Percentiles rank a stretch among this genome's conserved stretches.
These are phyloP conservation scores for Rhodocollybia butyracea DNA, from an alignment of 768 basidiomycete genomes.

Conservation along the genomic window DNA sequence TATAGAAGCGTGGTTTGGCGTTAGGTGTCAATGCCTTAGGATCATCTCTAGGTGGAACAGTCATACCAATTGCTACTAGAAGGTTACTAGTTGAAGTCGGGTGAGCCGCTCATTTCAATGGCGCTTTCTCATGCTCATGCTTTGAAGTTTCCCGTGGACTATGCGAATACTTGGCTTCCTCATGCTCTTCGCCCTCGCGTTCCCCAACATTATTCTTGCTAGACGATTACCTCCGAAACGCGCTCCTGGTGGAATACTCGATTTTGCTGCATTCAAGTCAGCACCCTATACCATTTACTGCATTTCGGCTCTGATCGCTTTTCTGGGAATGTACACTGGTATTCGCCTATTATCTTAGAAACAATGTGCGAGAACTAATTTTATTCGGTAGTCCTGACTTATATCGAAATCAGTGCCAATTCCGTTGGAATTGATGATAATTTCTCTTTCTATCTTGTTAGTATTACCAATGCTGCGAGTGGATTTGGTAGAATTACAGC, in stretches of 20 bases:
- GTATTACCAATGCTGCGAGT: slow-evolving; percentile 46
- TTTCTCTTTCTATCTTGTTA: slow-evolving; percentile 41
- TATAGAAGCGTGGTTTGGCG: slow-evolving; percentile 46
- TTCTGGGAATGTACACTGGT: slow-evolving; percentile 72
- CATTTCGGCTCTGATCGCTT: slow-evolving; percentile 48
- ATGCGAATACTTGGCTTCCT: slow-evolving; percentile 70
- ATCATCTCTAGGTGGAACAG: slow-evolving; percentile 64
- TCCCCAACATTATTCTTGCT: slow-evolving; percentile 51
- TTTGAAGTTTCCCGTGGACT: slow-evolving; percentile 60
- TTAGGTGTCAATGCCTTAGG: slow-evolving; percentile 68
- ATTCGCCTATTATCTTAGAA: not conserved
- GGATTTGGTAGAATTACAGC: slow-evolving; percentile 47
- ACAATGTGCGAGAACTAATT: slow-evolving; percentile 35
- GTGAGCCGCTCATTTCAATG: slow-evolving; percentile 29
- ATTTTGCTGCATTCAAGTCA: slow-evolving; percentile 48
- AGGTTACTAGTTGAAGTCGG: slow-evolving; percentile 48
- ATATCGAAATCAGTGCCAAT: slow-evolving; percentile 45
- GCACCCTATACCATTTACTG: slow-evolving; percentile 57
- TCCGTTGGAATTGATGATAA: slow-evolving; percentile 29
- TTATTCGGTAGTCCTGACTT: slow-evolving; percentile 42
- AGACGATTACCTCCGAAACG: slow-evolving; percentile 57
- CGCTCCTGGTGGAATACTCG: slow-evolving; percentile 56
- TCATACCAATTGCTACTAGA: slow-evolving; percentile 61
- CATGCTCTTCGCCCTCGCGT: slow-evolving; percentile 45
- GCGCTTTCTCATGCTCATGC: slow-evolving; percentile 21